Evolutionary conservation across 2,329 filamentous ascomycete species (phyloP).

Genomic region (Pseudodiploospora longispora): DNA sequence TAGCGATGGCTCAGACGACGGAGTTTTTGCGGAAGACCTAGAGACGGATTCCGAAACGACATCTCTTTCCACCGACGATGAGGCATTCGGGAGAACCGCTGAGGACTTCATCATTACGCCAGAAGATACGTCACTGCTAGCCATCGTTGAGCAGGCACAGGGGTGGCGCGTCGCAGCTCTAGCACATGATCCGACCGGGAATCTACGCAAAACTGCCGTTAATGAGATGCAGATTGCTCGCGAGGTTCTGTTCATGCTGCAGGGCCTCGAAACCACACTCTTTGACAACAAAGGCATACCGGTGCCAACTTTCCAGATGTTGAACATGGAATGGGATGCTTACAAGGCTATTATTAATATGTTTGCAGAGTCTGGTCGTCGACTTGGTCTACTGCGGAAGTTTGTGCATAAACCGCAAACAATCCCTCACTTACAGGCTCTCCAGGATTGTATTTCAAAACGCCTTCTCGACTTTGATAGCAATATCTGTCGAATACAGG

Average conservation of each 20-base stretch:
- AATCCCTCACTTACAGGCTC: slow-evolving; percentile 59
- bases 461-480: slow-evolving; percentile 52
- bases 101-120: slow-evolving; percentile 27
- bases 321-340: slow-evolving; percentile 40
- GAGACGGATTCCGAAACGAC: slow-evolving; percentile 29
- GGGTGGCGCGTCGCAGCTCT: slow-evolving; percentile 26
- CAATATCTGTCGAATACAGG: slow-evolving; percentile 51
- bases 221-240: slow-evolving; percentile 67
- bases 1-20: slow-evolving; percentile 55
- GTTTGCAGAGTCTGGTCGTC: slow-evolving; percentile 39
- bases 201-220: slow-evolving; percentile 37
- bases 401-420: slow-evolving; percentile 37
- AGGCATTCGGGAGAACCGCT: slow-evolving; percentile 17
- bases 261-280: slow-evolving; percentile 66
- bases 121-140: slow-evolving; percentile 23
- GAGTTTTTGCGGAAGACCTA: slow-evolving; percentile 25
- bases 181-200: slow-evolving; percentile 25
- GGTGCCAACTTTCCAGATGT: slow-evolving; percentile 35
- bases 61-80: slow-evolving; percentile 22
- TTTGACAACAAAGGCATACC: slow-evolving; percentile 42
- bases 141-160: slow-evolving; percentile 24
- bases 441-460: slow-evolving; percentile 54
- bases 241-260: slow-evolving; percentile 79
- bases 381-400: slow-evolving; percentile 35
- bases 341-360: slow-evolving; percentile 39